Base-by-base conservation (phyloP, 176 grass and related monocot genomes). In the Oryza australiensis region DNA sequence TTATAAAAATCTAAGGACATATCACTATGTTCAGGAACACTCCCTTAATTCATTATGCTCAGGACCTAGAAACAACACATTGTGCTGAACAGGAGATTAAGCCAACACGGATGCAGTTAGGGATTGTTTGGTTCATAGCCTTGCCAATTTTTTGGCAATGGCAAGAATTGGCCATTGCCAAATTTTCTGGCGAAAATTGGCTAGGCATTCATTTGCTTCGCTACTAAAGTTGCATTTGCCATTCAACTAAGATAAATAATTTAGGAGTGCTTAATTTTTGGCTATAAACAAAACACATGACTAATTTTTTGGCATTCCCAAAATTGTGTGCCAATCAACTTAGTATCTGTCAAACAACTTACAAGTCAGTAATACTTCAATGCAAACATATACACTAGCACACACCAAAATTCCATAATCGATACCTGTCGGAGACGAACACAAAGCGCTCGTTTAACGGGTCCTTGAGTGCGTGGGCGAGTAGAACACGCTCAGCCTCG, bases 351-450 rank as follows among this genome's bases (percentile, higher is more conserved):
- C 46, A 46, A 35, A 24, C 22, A 62, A 62, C 32, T 76, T 62
- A 62, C 30, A 62, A 76, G n/a, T 41, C 33, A 15, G 29, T 20
- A 34, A 22, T 55, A 22, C 11, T 60, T 75, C 18, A 3, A 22
- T 12, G 2, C 24, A 64, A n/a, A 49, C 49, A 53, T 53, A 59
- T 22, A 59, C 53, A 59, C 7, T 37, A 37, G 1, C 35, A 37
- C 35, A 37, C 35, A 37, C 1, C 35, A 37, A 1, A 37, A 37
- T 37, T 22, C 22, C 12, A 9, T 10, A 23, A 59, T 59, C 8
- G 7, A 27, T 82, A 98, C 95, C 95, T 99, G 70, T 99, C 96
- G 2, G 96, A 99, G 5, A 99, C 84, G 49, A 99, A 99, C 78
- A 95, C 87, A 69, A 99, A 99, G 88, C 96, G 85, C 41, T 92